These are phyloP conservation scores for Platanthera guangdongensis DNA, from an alignment of 106 monocot genomes.

Conservation along the genomic window DNA sequence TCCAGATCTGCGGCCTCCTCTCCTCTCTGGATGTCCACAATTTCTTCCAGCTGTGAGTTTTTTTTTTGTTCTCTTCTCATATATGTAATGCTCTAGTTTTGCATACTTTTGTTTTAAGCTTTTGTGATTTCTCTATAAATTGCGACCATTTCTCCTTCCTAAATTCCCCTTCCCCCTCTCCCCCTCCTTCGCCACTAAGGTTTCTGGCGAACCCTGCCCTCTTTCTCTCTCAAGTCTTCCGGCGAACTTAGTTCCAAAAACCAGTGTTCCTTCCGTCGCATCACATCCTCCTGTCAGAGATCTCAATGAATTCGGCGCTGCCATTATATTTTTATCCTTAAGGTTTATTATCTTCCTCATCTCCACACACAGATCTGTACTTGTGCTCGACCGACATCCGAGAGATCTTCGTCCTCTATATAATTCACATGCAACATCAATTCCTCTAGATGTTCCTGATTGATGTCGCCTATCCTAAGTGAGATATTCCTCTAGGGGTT, in stretches of 20 bases:
- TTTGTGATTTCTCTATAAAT: slow-evolving; percentile 19
- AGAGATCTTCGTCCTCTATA: neutral
- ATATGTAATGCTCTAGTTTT: no score
- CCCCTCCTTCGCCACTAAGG: neutral
- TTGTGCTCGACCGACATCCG: neutral
- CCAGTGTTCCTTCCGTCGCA: no score
- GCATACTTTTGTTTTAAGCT: no score
- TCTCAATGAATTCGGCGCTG: neutral
- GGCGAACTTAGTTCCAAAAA: neutral
- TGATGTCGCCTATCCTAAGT: slow-evolving; percentile 48
- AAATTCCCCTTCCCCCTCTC: slow-evolving; percentile 22
- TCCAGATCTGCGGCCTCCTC: no score
- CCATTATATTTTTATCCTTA: neutral
- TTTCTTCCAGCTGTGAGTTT: no score
- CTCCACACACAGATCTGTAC: neutral
- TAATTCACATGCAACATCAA: slow-evolving; percentile 17
- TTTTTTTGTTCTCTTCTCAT: no score
- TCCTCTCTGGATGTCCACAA: no score
- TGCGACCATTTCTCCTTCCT: slow-evolving; percentile 3
- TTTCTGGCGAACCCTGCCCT: neutral
- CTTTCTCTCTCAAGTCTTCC: neutral
- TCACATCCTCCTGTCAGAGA: neutral
- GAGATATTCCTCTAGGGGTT: slow-evolving; percentile 35
- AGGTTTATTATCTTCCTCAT: neutral
- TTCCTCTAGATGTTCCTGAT: slow-evolving; percentile 24